Percentiles rank a stretch among this genome's conserved stretches.
phyloP scores from a whole-genome alignment of 1,139 yeast genomes.

The Hemisphaericaspora subhashii region DNA sequence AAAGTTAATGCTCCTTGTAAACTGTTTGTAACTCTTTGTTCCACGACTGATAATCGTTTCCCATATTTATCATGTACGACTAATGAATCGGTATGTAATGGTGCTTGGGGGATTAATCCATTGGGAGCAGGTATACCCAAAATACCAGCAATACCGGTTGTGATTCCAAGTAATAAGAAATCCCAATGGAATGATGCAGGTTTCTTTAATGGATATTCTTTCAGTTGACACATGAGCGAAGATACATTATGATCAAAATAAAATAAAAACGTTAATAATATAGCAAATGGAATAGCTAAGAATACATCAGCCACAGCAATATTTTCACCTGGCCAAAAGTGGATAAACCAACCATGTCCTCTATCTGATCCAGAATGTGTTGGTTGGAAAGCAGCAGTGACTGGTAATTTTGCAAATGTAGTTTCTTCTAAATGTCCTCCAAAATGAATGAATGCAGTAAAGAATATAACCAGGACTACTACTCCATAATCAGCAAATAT shows the following conservation, averaged over 20 bases:
- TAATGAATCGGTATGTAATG: slow-evolving; percentile 80
- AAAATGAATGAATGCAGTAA: slow-evolving; percentile 88
- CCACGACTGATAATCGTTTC: slow-evolving; percentile 64
- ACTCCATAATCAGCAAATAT: slow-evolving; percentile 84
- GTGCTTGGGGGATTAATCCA: slow-evolving; percentile 96
- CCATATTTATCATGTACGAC: slow-evolving; percentile 56
- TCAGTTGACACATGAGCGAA: slow-evolving; percentile 85
- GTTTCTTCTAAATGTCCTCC: slow-evolving; percentile 66
- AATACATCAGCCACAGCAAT: slow-evolving; percentile 74
- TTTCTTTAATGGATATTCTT: slow-evolving; percentile 75
- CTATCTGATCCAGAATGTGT: slow-evolving; percentile 45
- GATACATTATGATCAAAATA: slow-evolving; percentile 96
- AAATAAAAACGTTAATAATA: slow-evolving; percentile 77
- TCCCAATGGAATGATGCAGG: slow-evolving; percentile 96
- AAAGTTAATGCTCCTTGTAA: slow-evolving; percentile 80
- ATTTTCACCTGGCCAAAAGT: slow-evolving; percentile 65
- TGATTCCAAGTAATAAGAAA: slow-evolving; percentile 76
- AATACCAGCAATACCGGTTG: slow-evolving; percentile 84
- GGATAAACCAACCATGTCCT: slow-evolving; percentile 70
- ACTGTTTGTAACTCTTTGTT: slow-evolving; percentile 83
- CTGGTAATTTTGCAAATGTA: slow-evolving; percentile 62
- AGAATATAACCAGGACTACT: slow-evolving; percentile 79
- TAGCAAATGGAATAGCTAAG: slow-evolving; percentile 89
- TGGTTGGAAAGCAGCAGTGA: slow-evolving; percentile 74
- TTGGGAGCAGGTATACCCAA: slow-evolving; percentile 94